Evolutionary conservation across 2,329 filamentous ascomycete genomes (phyloP).

Genomic region (Stemphylium lycopersici): DNA sequence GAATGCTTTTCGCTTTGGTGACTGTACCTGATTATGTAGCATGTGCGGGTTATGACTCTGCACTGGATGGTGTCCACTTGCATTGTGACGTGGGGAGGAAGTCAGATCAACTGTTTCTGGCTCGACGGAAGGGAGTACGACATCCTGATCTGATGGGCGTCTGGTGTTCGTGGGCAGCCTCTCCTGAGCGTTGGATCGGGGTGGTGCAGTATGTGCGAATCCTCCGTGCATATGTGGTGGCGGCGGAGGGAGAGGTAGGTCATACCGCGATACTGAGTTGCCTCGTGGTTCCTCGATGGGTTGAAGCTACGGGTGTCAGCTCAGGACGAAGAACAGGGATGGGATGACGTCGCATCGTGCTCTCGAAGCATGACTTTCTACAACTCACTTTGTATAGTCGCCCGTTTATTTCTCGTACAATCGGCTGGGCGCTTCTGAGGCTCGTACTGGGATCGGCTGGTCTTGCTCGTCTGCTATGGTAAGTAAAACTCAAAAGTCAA

Average conservation of each 20-base stretch:
- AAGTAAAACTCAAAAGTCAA: slow-evolving; percentile 10
- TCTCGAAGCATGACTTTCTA: slow-evolving; percentile 16
- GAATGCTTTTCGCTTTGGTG: slow-evolving; percentile 28
- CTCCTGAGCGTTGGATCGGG: slow-evolving; percentile 20
- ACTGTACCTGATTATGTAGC: slow-evolving; percentile 13
- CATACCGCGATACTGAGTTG: slow-evolving; percentile 24
- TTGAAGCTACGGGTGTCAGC: slow-evolving; percentile 40
- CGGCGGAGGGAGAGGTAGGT: slow-evolving; percentile 12
- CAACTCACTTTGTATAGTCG: slow-evolving; percentile 45
- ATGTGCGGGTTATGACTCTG: slow-evolving; percentile 13
- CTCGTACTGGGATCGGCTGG: slow-evolving; percentile 13
- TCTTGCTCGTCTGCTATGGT: slow-evolving; percentile 26
- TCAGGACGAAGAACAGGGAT: slow-evolving; percentile 3
- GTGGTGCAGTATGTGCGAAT: slow-evolving; percentile 17
- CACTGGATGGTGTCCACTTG: slow-evolving; percentile 7
- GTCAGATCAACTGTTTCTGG: slow-evolving; percentile 30
- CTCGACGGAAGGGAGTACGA: slow-evolving; percentile 45
- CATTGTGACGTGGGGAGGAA: slow-evolving; percentile 24
- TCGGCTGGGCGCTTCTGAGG: slow-evolving; percentile 18
- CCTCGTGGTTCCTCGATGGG: slow-evolving; percentile 29
- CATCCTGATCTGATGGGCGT: slow-evolving; percentile 39
- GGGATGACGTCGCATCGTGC: slow-evolving; percentile 19
- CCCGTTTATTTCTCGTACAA: slow-evolving; percentile 36
- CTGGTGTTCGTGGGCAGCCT: slow-evolving; percentile 24
- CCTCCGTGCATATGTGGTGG: slow-evolving; percentile 19